phyloP scores from a whole-genome alignment of 73 alveolate genomes.

The Paramecium pentaurelia region DNA sequence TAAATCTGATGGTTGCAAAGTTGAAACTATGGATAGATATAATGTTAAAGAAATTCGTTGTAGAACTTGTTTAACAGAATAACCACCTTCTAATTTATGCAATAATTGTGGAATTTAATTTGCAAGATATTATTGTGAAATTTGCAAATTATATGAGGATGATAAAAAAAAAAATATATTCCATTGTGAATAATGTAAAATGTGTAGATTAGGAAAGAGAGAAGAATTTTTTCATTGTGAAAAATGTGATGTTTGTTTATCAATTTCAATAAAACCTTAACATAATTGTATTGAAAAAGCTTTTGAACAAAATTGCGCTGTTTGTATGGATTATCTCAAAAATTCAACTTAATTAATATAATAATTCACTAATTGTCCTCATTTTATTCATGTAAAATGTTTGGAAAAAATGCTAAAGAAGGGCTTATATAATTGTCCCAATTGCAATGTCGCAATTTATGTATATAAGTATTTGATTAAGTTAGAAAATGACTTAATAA shows the following conservation, averaged over 20 bases:
- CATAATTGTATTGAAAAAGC: constrained; percentile 66
- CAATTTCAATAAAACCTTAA: constrained; percentile 15
- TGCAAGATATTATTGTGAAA: constrained; percentile 73
- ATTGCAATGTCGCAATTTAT: background rate
- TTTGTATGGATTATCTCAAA: constrained; percentile 72
- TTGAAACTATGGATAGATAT: constrained; percentile 71
- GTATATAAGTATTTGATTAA: background rate
- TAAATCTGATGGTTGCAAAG: constrained; percentile 67
- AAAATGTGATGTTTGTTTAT: constrained; percentile 73
- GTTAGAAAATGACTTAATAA: background rate
- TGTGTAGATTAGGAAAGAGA: constrained; percentile 81
- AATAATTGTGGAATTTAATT: constrained; percentile 63
- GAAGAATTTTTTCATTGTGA: constrained; percentile 76
- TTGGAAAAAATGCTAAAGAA: background rate
- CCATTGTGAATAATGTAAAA: constrained; percentile 81
- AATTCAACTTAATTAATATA: constrained; percentile 57
- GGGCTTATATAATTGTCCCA: background rate
- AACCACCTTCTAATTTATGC: constrained; percentile 63
- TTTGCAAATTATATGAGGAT: constrained; percentile 73
- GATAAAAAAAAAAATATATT: constrained; percentile 60
- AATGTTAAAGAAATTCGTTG: constrained; percentile 68
- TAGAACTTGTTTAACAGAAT: constrained; percentile 53
- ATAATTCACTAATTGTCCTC: constrained; percentile 70
- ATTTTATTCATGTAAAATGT: constrained; percentile 73
- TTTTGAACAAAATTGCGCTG: constrained; percentile 70